Evolutionary conservation across 2,329 filamentous ascomycete species (phyloP), one percentile per base, ranked within the genome.

Genomic region (Botrytis hyacinthi): DNA sequence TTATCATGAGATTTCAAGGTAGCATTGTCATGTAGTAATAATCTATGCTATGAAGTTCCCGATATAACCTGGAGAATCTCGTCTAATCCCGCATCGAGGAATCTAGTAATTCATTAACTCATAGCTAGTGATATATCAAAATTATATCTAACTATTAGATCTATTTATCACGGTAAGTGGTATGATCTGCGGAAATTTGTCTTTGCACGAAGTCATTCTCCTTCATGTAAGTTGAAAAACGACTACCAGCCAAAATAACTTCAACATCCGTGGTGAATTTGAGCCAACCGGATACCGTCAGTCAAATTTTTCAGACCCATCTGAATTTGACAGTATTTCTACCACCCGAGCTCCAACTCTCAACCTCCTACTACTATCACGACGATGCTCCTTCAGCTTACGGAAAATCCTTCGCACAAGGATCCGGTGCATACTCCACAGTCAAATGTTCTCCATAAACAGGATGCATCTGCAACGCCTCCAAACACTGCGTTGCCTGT

Each of bases 81-180:
- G n/a, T 29, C 51, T 9, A 57, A 16, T 29, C 14, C 51, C 18
- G 14, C 1, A 57, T 57, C 7, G 6, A 29, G 3, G 8, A 18
- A 18, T 29, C 6, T 54, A 4, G 5, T 3, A 0, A n/a, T n/a
- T 3, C 7, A 16, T 5, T n/a, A n/a, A 16, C 10, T n/a, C 48
- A n/a, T 16, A 51, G 5, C 48, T n/a, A 5, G 7, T n/a, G 2
- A 16, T 54, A 26, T 51, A 4, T n/a, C 26, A 7, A 16, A 54
- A 54, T 7, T n/a, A 12, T 54, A 14, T 54, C 26, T 54, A n/a
- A 16, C 26, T 54, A n/a, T 7, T 54, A n/a, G 4, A 54, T 16
- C 2, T 51, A 5, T 51, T 14, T 12, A 12, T 51, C 10, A 51
- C 37, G 7, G 1, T n/a, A 14, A 6, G n/a, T 12, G 1, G 1